phyloP scores from a whole-genome alignment of 176 grass and related monocot species.

The Puya raimondii region DNA sequence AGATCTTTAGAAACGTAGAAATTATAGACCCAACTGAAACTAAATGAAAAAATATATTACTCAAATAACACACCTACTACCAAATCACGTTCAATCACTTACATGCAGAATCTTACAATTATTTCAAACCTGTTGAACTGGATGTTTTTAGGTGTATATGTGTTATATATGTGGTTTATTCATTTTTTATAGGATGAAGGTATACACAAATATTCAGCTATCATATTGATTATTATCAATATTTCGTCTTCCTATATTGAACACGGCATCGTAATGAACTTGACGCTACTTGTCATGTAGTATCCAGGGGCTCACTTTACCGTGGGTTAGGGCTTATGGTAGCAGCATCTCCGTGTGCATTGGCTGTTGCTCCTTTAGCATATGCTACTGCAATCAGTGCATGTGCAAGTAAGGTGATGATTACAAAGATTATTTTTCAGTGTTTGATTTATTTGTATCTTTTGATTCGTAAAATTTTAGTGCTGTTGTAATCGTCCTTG shows the following conservation, averaged over 20 bases:
- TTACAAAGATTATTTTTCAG: constrained; percentile 4
- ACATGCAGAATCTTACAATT: too few species aligned
- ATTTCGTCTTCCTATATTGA: not conserved
- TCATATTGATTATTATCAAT: not conserved
- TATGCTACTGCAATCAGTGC: constrained; percentile 98
- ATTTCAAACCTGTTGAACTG: too few species aligned
- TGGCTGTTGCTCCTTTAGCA: constrained; percentile 95
- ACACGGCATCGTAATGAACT: not conserved
- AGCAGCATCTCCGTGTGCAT: constrained; percentile 91
- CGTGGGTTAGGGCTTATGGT: constrained; percentile 97
- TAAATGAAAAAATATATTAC: too few species aligned
- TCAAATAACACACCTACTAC: too few species aligned
- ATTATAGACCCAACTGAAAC: too few species aligned
- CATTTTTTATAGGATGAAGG: too few species aligned
- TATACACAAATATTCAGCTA: not conserved
- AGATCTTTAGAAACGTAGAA: too few species aligned
- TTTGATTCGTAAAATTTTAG: not conserved
- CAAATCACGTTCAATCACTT: too few species aligned
- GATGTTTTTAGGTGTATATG: too few species aligned
- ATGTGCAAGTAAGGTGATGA: constrained; percentile 85
- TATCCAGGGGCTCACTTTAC: constrained; percentile 93
- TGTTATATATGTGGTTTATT: too few species aligned
- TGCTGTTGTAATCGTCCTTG: too few species aligned
- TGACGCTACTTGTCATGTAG: constrained; percentile 36
- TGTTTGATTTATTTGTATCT: constrained; percentile 1